These are phyloP conservation scores for Eutrema heterophyllum DNA, from an alignment of 345 rosid genomes.

Conservation along the genomic window DNA sequence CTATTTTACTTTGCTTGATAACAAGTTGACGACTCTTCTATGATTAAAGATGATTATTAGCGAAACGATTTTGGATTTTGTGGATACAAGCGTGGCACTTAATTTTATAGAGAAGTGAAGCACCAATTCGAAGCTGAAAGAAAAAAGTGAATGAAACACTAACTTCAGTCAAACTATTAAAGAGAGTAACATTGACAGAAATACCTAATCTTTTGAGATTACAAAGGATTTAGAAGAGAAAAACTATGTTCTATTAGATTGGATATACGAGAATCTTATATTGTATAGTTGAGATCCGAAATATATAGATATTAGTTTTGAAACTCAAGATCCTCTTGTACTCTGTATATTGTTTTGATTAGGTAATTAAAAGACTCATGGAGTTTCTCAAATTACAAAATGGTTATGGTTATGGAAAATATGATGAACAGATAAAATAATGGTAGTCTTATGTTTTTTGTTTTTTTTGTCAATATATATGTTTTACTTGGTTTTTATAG, in stretches of 20 bases:
- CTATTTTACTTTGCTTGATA: background rate
- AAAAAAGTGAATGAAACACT: slow-evolving; percentile 22
- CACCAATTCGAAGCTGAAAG: slow-evolving; percentile 10
- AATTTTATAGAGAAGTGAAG: background rate
- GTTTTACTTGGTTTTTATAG: too few relatives aligned
- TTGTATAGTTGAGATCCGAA: background rate
- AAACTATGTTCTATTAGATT: background rate
- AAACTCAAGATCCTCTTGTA: background rate
- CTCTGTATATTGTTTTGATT: background rate
- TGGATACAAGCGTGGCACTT: slow-evolving; percentile 7
- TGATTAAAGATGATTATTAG: background rate
- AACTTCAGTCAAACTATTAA: background rate
- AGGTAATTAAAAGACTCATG: background rate
- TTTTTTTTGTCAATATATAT: too few relatives aligned
- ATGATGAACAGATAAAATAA: background rate
- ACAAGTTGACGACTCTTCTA: slow-evolving; percentile 1
- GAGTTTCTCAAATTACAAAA: background rate
- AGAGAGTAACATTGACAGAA: background rate
- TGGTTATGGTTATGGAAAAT: too few relatives aligned
- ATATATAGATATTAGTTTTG: background rate
- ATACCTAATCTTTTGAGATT: slow-evolving; percentile 16
- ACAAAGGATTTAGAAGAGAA: background rate
- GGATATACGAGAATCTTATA: slow-evolving; percentile 16
- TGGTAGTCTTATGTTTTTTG: background rate
- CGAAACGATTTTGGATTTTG: slow-evolving; percentile 26